Evolutionary conservation across 2,329 filamentous ascomycete genomes (phyloP).

Genomic region (Colletotrichum acutatum): DNA sequence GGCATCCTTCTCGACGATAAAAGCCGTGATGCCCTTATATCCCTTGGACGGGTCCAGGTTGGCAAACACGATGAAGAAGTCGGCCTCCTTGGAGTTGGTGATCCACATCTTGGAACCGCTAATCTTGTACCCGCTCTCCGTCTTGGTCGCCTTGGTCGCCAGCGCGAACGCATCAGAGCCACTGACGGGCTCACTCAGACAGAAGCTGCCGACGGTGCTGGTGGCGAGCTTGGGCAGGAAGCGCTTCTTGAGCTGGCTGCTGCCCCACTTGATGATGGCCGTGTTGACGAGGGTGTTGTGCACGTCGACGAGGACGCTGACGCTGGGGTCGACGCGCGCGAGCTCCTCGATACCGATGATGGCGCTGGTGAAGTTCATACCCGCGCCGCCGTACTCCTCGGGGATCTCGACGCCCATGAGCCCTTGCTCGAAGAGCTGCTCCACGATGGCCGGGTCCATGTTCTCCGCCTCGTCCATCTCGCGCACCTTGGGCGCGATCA

Average conservation of each 20-base stretch:
- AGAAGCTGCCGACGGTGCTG: conserved; percentile 90
- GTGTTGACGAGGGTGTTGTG: conserved; percentile 99
- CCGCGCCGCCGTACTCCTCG: conserved; percentile 94
- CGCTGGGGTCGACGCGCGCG: conserved; percentile 91
- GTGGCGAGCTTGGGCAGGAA: conserved; percentile 93
- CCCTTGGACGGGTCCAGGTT: conserved; percentile 93
- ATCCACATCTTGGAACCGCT: conserved; percentile 99
- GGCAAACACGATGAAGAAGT: conserved; percentile 97
- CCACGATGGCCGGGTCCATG: conserved; percentile 90
- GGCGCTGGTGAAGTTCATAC: conserved; percentile 98
- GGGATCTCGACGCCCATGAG: conserved; percentile 98
- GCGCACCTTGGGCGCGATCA: conserved; percentile 89
- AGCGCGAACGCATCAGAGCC: conserved; percentile 97
- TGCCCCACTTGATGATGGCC: conserved; percentile 86
- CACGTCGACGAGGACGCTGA: conserved; percentile 94
- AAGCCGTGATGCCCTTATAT: conserved; percentile 97
- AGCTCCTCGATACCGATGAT: conserved; percentile 98
- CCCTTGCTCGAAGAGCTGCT: conserved; percentile 96
- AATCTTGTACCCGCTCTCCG: conserved; percentile 84
- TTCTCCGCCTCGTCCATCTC: conserved; percentile 97
- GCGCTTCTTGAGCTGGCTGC: conserved; percentile 80
- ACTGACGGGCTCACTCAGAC: conserved; percentile 90
- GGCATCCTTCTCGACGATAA: conserved; percentile 90
- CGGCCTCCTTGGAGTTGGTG: conserved; percentile 94
- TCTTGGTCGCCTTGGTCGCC: conserved; percentile 89